Percentiles rank a stretch among this genome's conserved stretches.
Evolutionary conservation across 176 grass and related monocot species (phyloP).

Genomic region (Cenchrus purpureus): DNA sequence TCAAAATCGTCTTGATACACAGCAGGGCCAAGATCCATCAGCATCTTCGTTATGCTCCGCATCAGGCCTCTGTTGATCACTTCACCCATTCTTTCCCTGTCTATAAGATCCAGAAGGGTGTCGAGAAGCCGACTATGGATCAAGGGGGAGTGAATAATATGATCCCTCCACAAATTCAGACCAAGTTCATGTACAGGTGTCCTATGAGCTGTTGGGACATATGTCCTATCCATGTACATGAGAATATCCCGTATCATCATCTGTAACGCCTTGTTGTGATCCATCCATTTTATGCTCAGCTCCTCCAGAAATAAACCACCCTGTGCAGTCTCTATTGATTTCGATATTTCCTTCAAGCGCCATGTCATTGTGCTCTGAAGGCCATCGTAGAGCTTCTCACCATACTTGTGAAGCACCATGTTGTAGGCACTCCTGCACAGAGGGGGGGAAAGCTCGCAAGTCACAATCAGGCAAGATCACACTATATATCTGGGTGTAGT

Average conservation of each 20-base stretch:
- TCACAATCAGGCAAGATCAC: conserved; percentile 26
- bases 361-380: conserved; percentile 75
- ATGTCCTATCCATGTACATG: conserved; percentile 98
- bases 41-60: conserved; percentile 90
- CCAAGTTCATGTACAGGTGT: conserved; percentile 92
- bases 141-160: conserved; percentile 75
- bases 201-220: conserved; percentile 59
- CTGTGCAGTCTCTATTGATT: conserved; percentile 75
- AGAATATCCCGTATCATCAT: conserved; percentile 98
- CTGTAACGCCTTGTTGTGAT: conserved; percentile 91
- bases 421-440: conserved; percentile 91
- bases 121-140: conserved; percentile 72
- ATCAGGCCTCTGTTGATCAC: conserved; percentile 89
- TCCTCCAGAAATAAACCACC: conserved; percentile 90
- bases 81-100: conserved; percentile 80
- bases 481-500: not conserved
- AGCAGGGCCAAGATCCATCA: conserved; percentile 88
- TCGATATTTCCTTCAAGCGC: conserved; percentile 81
- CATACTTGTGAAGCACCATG: conserved; percentile 97
- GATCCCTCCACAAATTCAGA: conserved; percentile 90
- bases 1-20: conserved; percentile 98
- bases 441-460: not conserved
- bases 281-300: conserved; percentile 80
- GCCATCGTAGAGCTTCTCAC: conserved; percentile 79
- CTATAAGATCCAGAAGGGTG: conserved; percentile 86